These are phyloP conservation scores for Mycena maculata DNA, from an alignment of 768 basidiomycete species.

Conservation along the genomic window DNA sequence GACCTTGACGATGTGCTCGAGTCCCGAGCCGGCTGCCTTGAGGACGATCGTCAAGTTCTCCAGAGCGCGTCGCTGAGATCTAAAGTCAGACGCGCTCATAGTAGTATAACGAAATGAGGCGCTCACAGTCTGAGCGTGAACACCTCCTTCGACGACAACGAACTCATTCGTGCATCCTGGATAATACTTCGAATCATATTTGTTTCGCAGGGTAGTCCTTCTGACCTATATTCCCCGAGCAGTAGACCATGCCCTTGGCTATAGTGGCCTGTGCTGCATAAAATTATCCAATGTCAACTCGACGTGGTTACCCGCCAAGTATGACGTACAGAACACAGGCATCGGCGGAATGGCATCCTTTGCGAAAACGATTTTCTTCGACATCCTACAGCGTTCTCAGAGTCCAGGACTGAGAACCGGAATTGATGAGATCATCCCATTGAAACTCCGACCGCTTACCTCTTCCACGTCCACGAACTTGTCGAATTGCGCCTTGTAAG, in stretches of 20 bases:
- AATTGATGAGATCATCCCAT: no score
- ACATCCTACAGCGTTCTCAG: no score
- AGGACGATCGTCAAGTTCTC: conserved; percentile 55
- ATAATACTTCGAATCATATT: no score
- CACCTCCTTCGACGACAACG: conserved; percentile 48
- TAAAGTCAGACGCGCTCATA: background rate
- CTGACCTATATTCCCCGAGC: conserved; percentile 54
- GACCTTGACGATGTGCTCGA: conserved; percentile 54
- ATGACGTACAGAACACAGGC: conserved; percentile 26
- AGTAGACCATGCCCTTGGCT: conserved; percentile 49
- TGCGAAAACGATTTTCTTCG: conserved; percentile 34
- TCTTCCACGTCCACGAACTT: no score
- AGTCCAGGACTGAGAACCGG: no score
- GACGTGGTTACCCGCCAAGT: background rate
- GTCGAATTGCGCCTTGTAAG: no score
- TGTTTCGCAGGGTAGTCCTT: no score
- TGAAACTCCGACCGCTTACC: no score
- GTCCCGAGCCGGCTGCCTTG: conserved; percentile 53
- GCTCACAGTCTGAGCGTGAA: conserved; percentile 51
- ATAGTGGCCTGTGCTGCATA: conserved; percentile 56
- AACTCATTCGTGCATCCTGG: conserved; percentile 49
- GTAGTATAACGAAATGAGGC: background rate
- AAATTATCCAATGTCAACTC: background rate
- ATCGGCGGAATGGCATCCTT: conserved; percentile 33
- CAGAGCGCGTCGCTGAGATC: conserved; percentile 47